Evolutionary conservation across 768 basidiomycete genomes (phyloP).

Genomic region (Mycena metata): DNA sequence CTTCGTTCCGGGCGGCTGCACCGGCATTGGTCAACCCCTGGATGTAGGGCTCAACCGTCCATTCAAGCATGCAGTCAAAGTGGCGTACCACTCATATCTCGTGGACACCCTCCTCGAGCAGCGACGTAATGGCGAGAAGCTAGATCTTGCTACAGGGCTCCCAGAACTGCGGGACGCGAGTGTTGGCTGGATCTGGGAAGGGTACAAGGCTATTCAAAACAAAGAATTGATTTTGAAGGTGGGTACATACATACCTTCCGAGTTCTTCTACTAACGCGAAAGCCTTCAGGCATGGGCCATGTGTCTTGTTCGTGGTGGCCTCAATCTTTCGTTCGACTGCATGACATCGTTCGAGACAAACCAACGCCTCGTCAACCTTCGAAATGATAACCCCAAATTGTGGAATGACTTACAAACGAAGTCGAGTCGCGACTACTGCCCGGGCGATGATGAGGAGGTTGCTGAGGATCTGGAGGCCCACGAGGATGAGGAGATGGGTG

Average conservation of each 20-base stretch:
- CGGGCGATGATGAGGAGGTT: slow-evolving; percentile 13
- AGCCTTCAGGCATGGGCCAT: slow-evolving; percentile 36
- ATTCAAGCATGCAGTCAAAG: slow-evolving; percentile 33
- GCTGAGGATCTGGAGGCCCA: slow-evolving; percentile 1
- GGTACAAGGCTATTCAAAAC: slow-evolving; percentile 39
- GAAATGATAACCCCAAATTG: slow-evolving; percentile 6
- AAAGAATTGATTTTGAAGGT: slow-evolving; percentile 41
- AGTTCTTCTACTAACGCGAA: too few relatives aligned
- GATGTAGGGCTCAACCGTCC: slow-evolving; percentile 46
- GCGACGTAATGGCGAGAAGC: not conserved
- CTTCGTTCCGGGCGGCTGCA: slow-evolving; percentile 40
- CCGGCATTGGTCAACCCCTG: slow-evolving; percentile 21
- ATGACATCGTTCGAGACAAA: slow-evolving; percentile 33
- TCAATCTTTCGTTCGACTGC: slow-evolving; percentile 38
- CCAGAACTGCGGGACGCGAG: not conserved
- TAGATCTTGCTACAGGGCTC: slow-evolving; percentile 37
- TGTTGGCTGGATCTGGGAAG: slow-evolving; percentile 42
- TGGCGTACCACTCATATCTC: slow-evolving; percentile 21
- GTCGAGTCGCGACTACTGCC: slow-evolving; percentile 11
- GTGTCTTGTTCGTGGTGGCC: slow-evolving; percentile 30
- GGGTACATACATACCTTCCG: not conserved
- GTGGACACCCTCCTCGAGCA: slow-evolving; percentile 24
- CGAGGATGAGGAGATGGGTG: slow-evolving; percentile 17
- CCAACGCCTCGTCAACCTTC: slow-evolving; percentile 14
- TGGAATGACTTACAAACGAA: slow-evolving; percentile 19